A percentile compares a stretch with the other conserved stretches of the same genome.
Conservation (phyloP, 768 basidiomycete genomes). For the Tylopilus rubrobrunneus region DNA sequence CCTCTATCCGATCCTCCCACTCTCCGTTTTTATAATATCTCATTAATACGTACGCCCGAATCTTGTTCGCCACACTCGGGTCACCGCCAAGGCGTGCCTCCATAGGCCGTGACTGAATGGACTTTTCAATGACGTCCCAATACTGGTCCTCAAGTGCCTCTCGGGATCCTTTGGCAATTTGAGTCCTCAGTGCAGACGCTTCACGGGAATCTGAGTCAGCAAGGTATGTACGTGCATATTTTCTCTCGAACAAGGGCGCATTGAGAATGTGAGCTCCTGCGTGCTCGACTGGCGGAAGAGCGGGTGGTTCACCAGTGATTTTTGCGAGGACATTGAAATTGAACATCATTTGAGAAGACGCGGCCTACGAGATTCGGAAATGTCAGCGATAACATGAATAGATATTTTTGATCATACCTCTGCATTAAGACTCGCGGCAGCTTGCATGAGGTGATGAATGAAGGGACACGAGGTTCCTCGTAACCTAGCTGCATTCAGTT, state of each 20-base stretch:
- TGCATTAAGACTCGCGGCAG: constrained; percentile 53
- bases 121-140: constrained; percentile 77
- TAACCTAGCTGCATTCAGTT: constrained; percentile 71
- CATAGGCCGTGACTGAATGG: constrained; percentile 73
- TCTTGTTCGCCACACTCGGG: constrained; percentile 84
- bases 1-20: constrained; percentile 89
- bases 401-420: constrained; percentile 40
- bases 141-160: constrained; percentile 88
- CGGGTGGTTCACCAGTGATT: constrained; percentile 74
- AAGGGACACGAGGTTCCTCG: constrained; percentile 74
- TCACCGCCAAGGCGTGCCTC: constrained; percentile 90
- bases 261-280: constrained; percentile 81
- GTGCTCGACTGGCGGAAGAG: constrained; percentile 72
- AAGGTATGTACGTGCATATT: constrained; percentile 77
- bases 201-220: constrained; percentile 61
- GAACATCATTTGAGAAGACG: constrained; percentile 59
- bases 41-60: constrained; percentile 82
- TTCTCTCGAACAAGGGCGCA: constrained; percentile 74
- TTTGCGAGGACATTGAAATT: constrained; percentile 71
- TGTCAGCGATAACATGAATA: not conserved
- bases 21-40: constrained; percentile 74
- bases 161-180: constrained; percentile 74
- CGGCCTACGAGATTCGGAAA: constrained; percentile 33
- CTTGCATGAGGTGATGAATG: constrained; percentile 66
- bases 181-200: constrained; percentile 58